These are phyloP conservation scores for Tulasnella sp. DNA, from an alignment of 768 basidiomycete species.

Conservation along the genomic window DNA sequence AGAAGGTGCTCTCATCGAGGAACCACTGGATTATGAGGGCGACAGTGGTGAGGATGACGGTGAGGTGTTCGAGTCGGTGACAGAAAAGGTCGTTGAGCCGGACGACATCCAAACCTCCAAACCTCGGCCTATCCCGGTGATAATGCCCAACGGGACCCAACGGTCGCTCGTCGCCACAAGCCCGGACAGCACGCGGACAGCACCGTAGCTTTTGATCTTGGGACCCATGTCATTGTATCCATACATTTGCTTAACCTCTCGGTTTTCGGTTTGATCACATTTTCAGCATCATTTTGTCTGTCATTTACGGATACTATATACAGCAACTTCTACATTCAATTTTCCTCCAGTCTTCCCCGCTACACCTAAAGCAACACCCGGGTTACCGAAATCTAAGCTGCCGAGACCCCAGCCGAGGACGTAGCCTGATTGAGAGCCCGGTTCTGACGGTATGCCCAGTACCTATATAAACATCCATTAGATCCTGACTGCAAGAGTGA, in stretches of 20 bases:
- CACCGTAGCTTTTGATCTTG: background rate
- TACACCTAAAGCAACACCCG: no score
- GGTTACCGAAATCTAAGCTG: no score
- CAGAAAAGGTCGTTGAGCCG: background rate
- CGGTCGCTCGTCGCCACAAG: background rate
- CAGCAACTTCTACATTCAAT: no score
- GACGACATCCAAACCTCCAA: background rate
- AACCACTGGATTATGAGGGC: conserved; percentile 35
- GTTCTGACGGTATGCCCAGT: conserved; percentile 54
- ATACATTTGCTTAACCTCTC: no score
- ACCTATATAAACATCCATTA: conserved; percentile 34
- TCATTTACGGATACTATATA: no score
- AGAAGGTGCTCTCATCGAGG: conserved; percentile 59
- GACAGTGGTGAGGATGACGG: conserved; percentile 26
- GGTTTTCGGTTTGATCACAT: no score
- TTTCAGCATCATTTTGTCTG: no score
- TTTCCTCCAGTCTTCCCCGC: no score
- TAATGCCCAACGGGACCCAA: background rate
- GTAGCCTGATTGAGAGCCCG: background rate
- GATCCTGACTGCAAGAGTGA: conserved; percentile 17
- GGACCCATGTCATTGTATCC: no score
- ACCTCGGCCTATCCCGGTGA: background rate
- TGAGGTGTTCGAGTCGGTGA: conserved; percentile 15
- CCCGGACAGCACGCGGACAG: background rate
- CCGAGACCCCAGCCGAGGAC: no score